These are phyloP conservation scores for Iris macrosiphon DNA, from an alignment of 106 monocot genomes.

Conservation along the genomic window DNA sequence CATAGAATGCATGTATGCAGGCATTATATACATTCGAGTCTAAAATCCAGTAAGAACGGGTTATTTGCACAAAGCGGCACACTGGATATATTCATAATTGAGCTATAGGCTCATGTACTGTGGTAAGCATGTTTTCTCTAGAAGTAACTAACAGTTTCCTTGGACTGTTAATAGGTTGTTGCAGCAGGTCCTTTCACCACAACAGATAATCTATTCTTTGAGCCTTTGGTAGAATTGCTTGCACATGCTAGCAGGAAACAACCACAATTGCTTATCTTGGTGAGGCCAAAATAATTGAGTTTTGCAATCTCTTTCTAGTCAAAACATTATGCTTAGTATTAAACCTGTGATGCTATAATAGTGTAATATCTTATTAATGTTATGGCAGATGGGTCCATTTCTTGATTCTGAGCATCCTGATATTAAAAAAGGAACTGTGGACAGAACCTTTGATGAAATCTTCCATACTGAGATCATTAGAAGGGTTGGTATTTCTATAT, in stretches of 20 bases:
- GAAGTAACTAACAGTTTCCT: too few relatives aligned
- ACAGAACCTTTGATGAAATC: constrained; percentile 73
- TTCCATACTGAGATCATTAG: constrained; percentile 64
- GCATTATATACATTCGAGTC: too few relatives aligned
- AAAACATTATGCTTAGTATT: too few relatives aligned
- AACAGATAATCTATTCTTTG: constrained; percentile 86
- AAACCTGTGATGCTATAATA: too few relatives aligned
- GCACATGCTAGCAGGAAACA: constrained; percentile 89
- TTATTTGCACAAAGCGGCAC: too few relatives aligned
- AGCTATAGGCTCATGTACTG: too few relatives aligned
- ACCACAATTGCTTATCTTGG: constrained; percentile 89
- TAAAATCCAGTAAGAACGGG: too few relatives aligned
- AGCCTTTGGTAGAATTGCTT: constrained; percentile 86
- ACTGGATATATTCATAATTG: too few relatives aligned
- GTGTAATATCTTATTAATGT: too few relatives aligned
- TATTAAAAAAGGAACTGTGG: constrained; percentile 76
- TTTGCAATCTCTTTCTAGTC: not conserved
- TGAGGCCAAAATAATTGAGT: constrained; percentile 13
- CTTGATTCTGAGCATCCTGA: constrained; percentile 94
- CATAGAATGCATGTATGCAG: too few relatives aligned
- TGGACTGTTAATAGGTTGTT: constrained; percentile 51
- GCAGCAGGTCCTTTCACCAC: constrained; percentile 94
- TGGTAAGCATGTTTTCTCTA: too few relatives aligned
- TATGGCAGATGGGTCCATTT: constrained; percentile 87
- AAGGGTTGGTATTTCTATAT: constrained; percentile 35